Base-by-base conservation (phyloP, 352 stramenopile species). In the Saprolegnia diclina region DNA sequence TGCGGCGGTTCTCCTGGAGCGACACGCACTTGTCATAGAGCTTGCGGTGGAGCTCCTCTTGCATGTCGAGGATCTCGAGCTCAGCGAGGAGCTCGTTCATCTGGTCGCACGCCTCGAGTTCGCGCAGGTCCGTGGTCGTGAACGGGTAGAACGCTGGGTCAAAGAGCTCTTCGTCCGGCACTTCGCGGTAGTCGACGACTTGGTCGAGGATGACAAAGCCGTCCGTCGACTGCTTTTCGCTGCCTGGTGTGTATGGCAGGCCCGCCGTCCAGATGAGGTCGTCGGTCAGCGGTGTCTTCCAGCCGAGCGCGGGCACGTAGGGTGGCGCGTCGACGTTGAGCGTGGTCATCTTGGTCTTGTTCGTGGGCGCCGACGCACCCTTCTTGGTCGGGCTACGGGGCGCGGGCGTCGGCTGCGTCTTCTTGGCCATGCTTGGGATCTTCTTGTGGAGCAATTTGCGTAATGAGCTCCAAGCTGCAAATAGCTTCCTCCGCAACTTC, bases 21-120 rank as follows among this genome's bases (percentile, higher is more conserved):
- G 62, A 44, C 0, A 48, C 29, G 48, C 63, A 69, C 26, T 69
- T 69, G 48, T 69, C 63, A 10, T 10, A 21, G 16, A 69, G n/a
- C 46, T 69, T 69, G 53, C 63, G 63, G 35, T 72, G 65, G n/a
- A 72, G 42, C 48, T 72, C 65, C 56, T 72, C 65, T 56, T 67
- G 55, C 29, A 65, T 14, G 29, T 72, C 65, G 5, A 72, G 38
- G n/a, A 72, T 50, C 52, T 72, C 65, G 9, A 72, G 35, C 4
- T 72, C 65, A 5, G 65, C 65, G 22, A 72, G 65, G 9, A 67
- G 40, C 52, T 72, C 65, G 44, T 72, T 72, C 65, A 72, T 72
- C 57, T 65, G 55, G 13, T 72, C 65, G 22, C 55, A 65, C 48
- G 55, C 55, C 48, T 67, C 59, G n/a, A 72, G 57, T 42, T 72